Evolutionary conservation across 140 eudicot genomes (phyloP).

Genomic region (Anethum foeniculum): DNA sequence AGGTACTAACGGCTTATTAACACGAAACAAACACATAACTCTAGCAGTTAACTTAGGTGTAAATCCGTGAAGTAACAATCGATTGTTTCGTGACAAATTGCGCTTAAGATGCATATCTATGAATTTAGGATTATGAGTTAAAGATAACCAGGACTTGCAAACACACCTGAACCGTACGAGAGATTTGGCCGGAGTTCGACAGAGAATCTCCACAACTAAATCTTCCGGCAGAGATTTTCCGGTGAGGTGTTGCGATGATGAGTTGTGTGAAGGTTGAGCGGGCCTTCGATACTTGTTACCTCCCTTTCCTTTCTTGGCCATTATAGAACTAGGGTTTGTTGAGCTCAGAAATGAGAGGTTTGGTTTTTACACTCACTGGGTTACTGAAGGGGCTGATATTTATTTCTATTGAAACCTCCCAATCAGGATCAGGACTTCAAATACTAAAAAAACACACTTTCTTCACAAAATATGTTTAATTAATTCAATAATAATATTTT

Average conservation of each 20-base stretch:
- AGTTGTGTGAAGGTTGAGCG: not conserved
- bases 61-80: not conserved
- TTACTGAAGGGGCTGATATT: too few species aligned
- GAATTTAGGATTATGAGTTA: not conserved
- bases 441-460: too few species aligned
- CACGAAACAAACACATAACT: not conserved
- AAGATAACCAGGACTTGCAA: not conserved
- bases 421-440: too few species aligned
- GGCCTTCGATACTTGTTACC: not conserved
- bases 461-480: too few species aligned
- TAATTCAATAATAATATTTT: too few species aligned
- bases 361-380: not conserved
- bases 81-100: not conserved
- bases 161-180: conserved; percentile 1
- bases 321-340: not conserved
- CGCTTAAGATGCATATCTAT: not conserved
- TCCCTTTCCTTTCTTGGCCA: not conserved
- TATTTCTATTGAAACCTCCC: too few species aligned
- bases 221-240: conserved; percentile 1
- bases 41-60: not conserved
- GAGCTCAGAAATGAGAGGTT: not conserved
- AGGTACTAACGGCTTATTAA: not conserved
- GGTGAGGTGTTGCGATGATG: not conserved
- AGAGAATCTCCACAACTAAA: not conserved
- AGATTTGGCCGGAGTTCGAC: conserved; percentile 7